These are phyloP conservation scores for Metschnikowia lachancei DNA, from an alignment of 805 yeast genomes.

Conservation along the genomic window DNA sequence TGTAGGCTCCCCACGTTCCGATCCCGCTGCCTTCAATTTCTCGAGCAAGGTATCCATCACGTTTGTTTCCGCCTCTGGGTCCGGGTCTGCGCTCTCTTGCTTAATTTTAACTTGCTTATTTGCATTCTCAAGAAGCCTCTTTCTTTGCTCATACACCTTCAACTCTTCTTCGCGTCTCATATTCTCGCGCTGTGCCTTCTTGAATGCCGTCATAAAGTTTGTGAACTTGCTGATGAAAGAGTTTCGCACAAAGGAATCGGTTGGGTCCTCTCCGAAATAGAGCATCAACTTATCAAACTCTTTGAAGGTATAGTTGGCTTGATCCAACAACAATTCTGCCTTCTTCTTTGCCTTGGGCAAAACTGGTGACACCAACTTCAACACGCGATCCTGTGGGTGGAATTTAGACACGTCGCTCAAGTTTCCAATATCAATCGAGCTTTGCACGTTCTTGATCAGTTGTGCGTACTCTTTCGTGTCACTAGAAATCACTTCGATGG, in stretches of 20 bases:
- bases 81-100: slow-evolving; percentile 24
- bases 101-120: slow-evolving; percentile 25
- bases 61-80: slow-evolving; percentile 42
- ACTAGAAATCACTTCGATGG: slow-evolving; percentile 58
- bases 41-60: slow-evolving; percentile 87
- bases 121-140: slow-evolving; percentile 55
- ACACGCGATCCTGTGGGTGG: slow-evolving; percentile 65
- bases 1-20: slow-evolving; percentile 70
- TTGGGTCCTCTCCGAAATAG: slow-evolving; percentile 71
- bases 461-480: slow-evolving; percentile 58
- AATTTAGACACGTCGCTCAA: slow-evolving; percentile 59
- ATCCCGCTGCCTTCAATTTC: slow-evolving; percentile 82
- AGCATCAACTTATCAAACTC: slow-evolving; percentile 60
- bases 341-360: slow-evolving; percentile 55
- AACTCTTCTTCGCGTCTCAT: slow-evolving; percentile 66
- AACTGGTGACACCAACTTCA: slow-evolving; percentile 51
- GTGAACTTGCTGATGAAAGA: slow-evolving; percentile 62
- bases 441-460: slow-evolving; percentile 49
- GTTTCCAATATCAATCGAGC: slow-evolving; percentile 58
- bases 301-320: slow-evolving; percentile 47
- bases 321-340: slow-evolving; percentile 49
- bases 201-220: slow-evolving; percentile 58
- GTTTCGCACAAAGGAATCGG: slow-evolving; percentile 51
- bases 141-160: slow-evolving; percentile 70
- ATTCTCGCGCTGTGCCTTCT: slow-evolving; percentile 63